These are phyloP conservation scores for Carex scoparia DNA, from an alignment of 176 grass and related monocot genomes.

Conservation along the genomic window DNA sequence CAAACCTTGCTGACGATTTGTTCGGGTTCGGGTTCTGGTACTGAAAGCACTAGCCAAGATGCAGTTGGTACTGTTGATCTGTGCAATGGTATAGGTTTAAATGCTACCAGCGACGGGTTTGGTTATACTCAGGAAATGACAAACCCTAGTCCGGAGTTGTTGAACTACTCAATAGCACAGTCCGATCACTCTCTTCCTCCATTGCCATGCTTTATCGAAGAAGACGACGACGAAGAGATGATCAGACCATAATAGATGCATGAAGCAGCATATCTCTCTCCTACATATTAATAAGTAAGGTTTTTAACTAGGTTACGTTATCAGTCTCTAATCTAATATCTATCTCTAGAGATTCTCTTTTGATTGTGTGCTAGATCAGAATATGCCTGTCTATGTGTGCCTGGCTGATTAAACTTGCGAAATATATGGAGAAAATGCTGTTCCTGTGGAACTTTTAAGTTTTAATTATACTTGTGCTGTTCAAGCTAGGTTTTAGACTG, in stretches of 20 bases:
- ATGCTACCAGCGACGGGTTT: conserved; percentile 7
- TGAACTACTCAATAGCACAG: conserved; percentile 17
- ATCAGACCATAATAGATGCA: neutral
- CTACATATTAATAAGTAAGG: conserved; percentile 12
- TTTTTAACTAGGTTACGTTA: neutral
- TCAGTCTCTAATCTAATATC: neutral
- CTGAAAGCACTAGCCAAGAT: neutral
- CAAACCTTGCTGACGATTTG: conserved; percentile 46
- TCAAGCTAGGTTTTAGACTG: neutral
- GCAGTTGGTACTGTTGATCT: neutral
- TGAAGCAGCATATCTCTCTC: neutral
- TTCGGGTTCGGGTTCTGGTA: neutral
- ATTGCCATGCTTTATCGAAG: conserved; percentile 15
- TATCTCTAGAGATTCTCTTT: neutral
- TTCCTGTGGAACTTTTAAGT: neutral
- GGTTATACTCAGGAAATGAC: conserved; percentile 12
- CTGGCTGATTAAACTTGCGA: neutral
- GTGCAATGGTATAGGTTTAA: neutral
- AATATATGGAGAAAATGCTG: neutral
- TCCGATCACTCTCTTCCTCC: conserved; percentile 21
- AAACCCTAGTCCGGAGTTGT: conserved; percentile 11
- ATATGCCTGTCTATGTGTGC: neutral
- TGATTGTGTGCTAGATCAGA: neutral
- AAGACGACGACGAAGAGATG: conserved; percentile 21
- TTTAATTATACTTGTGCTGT: neutral